phyloP scores from a whole-genome alignment of 2,329 filamentous ascomycete genomes.

The Alternaria atra region DNA sequence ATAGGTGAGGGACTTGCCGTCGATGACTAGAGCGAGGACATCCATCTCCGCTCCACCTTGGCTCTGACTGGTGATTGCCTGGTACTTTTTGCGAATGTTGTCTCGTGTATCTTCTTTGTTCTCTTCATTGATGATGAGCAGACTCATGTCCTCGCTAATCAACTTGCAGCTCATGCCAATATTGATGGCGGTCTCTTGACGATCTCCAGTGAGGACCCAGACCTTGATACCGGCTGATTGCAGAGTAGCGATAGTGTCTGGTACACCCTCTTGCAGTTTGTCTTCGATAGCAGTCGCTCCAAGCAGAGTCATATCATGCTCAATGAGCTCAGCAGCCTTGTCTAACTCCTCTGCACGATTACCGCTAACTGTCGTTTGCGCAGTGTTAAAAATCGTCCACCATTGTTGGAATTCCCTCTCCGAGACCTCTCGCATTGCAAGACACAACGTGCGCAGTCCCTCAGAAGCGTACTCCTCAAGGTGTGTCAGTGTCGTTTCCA shows the following conservation, averaged over 20 bases:
- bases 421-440: conserved; percentile 91
- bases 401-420: conserved; percentile 91
- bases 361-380: conserved; percentile 87
- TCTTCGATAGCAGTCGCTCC: conserved; percentile 98
- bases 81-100: conserved; percentile 91
- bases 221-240: conserved; percentile 98
- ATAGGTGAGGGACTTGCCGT: conserved; percentile 93
- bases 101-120: conserved; percentile 78
- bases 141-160: conserved; percentile 97
- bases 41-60: conserved; percentile 81
- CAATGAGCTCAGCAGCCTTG: conserved; percentile 95
- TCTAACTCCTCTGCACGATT: conserved; percentile 94
- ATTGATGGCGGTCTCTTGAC: conserved; percentile 99
- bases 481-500: conserved; percentile 90
- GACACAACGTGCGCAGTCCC: conserved; percentile 90
- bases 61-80: conserved; percentile 85
- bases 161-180: conserved; percentile 99
- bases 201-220: conserved; percentile 96
- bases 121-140: conserved; percentile 96
- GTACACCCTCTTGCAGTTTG: conserved; percentile 94
- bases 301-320: conserved; percentile 88
- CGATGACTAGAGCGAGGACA: conserved; percentile 89
- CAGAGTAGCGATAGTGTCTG: conserved; percentile 96
- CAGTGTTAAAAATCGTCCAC: conserved; percentile 85
- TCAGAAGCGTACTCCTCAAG: conserved; percentile 99